These are phyloP conservation scores for Saccharomyces hybrid DNA, from an alignment of 1,139 yeast species.

Conservation along the genomic window DNA sequence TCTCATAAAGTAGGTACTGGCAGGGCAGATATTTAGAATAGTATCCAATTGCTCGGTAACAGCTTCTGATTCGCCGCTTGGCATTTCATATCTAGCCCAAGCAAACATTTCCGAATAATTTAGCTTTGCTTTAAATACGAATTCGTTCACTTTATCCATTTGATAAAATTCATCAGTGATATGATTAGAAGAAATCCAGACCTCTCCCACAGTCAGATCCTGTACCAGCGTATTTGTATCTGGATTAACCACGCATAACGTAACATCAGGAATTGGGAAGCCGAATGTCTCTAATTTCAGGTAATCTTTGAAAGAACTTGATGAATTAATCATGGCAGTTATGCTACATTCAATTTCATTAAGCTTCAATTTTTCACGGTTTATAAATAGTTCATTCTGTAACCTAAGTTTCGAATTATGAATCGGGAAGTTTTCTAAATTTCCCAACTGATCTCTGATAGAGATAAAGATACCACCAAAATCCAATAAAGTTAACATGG, in stretches of 20 bases:
- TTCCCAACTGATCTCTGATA: constrained; percentile 78
- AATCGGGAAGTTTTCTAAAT: constrained; percentile 26
- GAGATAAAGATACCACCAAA: constrained; percentile 96
- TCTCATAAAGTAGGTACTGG: constrained; percentile 52
- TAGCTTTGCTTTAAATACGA: constrained; percentile 31
- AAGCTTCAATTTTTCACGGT: constrained; percentile 70
- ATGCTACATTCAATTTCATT: constrained; percentile 54
- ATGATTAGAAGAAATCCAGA: constrained; percentile 57
- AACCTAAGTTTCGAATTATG: constrained; percentile 24
- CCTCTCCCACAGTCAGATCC: constrained; percentile 85
- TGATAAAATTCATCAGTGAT: constrained; percentile 32
- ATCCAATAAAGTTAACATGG: constrained; percentile 81
- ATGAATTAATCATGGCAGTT: constrained; percentile 27
- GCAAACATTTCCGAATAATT: constrained; percentile 29
- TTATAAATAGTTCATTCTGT: constrained; percentile 58
- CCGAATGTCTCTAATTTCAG: constrained; percentile 89
- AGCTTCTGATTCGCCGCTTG: constrained; percentile 1
- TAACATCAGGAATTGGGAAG: constrained; percentile 88
- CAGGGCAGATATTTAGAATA: constrained; percentile 26
- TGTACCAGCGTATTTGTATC: constrained; percentile 80
- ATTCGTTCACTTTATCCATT: constrained; percentile 31
- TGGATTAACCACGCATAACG: constrained; percentile 89
- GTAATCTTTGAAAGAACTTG: constrained; percentile 34
- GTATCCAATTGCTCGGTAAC: constrained; percentile 24
- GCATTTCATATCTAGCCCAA: constrained; percentile 11